Conservation (phyloP, 2,329 filamentous ascomycete genomes). For the Aspergillus fischeri region DNA sequence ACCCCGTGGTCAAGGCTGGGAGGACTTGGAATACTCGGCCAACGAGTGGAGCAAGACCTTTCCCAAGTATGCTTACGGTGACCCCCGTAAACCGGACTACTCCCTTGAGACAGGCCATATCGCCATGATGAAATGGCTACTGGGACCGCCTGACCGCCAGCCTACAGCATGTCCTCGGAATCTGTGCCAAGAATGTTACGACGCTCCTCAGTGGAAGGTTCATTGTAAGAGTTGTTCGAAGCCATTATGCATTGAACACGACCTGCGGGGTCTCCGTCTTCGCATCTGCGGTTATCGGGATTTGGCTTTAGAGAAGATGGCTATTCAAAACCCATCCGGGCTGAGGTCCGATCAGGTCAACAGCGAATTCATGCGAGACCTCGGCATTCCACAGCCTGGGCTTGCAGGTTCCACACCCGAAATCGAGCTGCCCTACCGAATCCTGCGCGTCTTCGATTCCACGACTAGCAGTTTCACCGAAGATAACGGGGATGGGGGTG, state of each 20-base stretch:
- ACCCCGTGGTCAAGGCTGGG: constrained; percentile 51
- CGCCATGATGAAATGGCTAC: constrained; percentile 44
- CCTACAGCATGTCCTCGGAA: constrained; percentile 51
- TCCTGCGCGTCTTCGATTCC: constrained; percentile 27
- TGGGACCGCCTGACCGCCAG: constrained; percentile 45
- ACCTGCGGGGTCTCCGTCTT: constrained; percentile 53
- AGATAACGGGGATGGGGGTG: constrained; percentile 25
- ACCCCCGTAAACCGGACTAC: constrained; percentile 37
- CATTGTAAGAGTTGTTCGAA: constrained; percentile 55
- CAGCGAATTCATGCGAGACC: neutral
- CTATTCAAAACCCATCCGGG: constrained; percentile 30
- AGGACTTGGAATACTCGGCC: constrained; percentile 51
- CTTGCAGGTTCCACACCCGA: constrained; percentile 5
- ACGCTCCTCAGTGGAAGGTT: constrained; percentile 57
- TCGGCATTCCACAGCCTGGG: neutral
- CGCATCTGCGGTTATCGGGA: constrained; percentile 56
- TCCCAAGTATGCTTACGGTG: constrained; percentile 38
- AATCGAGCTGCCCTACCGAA: constrained; percentile 28
- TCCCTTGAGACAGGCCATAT: constrained; percentile 37
- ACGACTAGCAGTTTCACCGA: constrained; percentile 35
- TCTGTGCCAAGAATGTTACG: constrained; percentile 55
- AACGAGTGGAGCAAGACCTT: constrained; percentile 40
- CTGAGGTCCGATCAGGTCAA: constrained; percentile 8
- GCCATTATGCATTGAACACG: constrained; percentile 57
- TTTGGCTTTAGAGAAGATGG: constrained; percentile 47